A percentile compares a stretch with the other conserved stretches of the same genome.
Evolutionary conservation across 345 rosid species (phyloP).

Genomic region (Hibiscus syriacus): DNA sequence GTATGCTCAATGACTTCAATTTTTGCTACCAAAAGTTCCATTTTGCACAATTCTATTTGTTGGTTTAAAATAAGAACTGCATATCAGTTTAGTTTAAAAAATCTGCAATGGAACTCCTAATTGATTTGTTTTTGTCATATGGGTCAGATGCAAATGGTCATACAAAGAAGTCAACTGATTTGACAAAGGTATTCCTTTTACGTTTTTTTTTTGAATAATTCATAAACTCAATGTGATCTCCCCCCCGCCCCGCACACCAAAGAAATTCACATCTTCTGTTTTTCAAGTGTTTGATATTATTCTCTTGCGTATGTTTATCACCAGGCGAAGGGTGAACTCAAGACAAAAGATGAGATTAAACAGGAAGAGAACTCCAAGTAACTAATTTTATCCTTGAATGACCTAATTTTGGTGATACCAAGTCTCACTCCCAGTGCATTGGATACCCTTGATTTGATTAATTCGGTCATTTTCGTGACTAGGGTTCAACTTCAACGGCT

Average conservation of each 20-base stretch:
- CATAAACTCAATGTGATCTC: background rate
- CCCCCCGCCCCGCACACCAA: background rate
- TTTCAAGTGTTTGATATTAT: background rate
- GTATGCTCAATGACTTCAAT: conserved; percentile 21
- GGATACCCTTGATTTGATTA: no score
- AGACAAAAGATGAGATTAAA: background rate
- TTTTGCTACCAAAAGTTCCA: background rate
- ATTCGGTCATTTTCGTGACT: no score
- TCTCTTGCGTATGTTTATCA: conserved; percentile 14
- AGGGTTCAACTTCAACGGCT: no score
- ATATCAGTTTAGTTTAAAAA: background rate
- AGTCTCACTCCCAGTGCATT: no score
- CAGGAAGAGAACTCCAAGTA: no score
- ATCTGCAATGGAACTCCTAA: background rate
- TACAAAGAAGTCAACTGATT: conserved; percentile 37
- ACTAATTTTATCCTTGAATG: no score
- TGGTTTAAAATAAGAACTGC: background rate
- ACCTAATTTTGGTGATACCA: no score
- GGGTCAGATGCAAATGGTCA: conserved; percentile 11
- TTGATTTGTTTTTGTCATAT: conserved; percentile 20
- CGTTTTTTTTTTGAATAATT: background rate
- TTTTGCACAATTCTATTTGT: background rate
- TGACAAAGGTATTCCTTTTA: conserved; percentile 32
- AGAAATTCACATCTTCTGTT: background rate
- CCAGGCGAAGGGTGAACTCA: conserved; percentile 18